These are phyloP conservation scores for Lachnellula arida DNA, from an alignment of 2,329 filamentous ascomycete species.

Conservation along the genomic window DNA sequence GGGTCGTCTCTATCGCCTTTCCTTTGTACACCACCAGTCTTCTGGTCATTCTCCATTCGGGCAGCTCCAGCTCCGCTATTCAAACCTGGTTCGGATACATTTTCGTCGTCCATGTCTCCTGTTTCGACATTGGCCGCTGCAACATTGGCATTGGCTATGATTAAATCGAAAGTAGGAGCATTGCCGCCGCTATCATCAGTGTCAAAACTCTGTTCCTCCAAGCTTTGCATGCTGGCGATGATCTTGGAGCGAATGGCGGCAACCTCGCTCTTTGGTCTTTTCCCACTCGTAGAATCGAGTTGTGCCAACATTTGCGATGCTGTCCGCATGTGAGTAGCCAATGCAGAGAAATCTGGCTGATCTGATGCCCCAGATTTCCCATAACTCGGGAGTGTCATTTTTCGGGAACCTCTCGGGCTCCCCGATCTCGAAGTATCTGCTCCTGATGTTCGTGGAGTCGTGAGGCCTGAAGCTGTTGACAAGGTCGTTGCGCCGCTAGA, in stretches of 20 bases:
- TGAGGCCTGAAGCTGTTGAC: slow-evolving; percentile 54
- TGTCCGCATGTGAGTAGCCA: slow-evolving; percentile 83
- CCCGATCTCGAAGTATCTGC: slow-evolving; percentile 62
- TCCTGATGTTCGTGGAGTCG: slow-evolving; percentile 66
- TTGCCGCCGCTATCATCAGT: slow-evolving; percentile 57
- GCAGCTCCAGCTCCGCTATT: slow-evolving; percentile 72
- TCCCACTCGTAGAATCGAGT: slow-evolving; percentile 73
- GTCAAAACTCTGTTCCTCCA: slow-evolving; percentile 82
- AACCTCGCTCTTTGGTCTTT: slow-evolving; percentile 74
- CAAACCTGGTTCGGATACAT: slow-evolving; percentile 36
- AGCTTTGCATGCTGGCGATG: slow-evolving; percentile 83
- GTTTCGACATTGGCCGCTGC: slow-evolving; percentile 43
- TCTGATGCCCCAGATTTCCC: slow-evolving; percentile 53
- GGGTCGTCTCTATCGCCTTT: slow-evolving; percentile 81
- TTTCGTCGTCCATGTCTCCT: slow-evolving; percentile 53
- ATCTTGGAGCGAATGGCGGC: slow-evolving; percentile 81
- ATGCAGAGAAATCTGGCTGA: slow-evolving; percentile 74
- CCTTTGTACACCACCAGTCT: slow-evolving; percentile 76
- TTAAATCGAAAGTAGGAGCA: slow-evolving; percentile 73
- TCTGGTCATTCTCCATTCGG: slow-evolving; percentile 85
- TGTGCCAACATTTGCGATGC: slow-evolving; percentile 85
- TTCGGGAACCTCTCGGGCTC: slow-evolving; percentile 57
- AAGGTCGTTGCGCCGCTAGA: slow-evolving; percentile 59
- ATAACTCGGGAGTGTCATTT: slow-evolving; percentile 54
- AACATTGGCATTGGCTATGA: slow-evolving; percentile 68